Evolutionary conservation across 257 asterid genomes (phyloP).

Genomic region (Anisodus tanguticus): DNA sequence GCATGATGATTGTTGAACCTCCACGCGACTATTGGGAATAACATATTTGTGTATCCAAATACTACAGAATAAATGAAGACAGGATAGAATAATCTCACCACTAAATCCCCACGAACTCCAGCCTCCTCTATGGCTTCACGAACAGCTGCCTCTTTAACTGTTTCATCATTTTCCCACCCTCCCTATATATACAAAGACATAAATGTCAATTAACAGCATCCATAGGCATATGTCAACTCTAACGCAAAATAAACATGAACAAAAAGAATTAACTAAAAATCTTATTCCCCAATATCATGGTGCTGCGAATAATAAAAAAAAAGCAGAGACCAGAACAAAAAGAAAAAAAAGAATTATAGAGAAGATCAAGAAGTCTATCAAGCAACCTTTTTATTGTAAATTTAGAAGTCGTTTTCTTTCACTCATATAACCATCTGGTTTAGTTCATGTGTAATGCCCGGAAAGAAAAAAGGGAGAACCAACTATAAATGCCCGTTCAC

Average conservation of each 20-base stretch:
- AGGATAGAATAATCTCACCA: constrained; percentile 50
- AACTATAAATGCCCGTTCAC: too few species aligned
- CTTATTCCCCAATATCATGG: not conserved
- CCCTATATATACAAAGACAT: constrained; percentile 52
- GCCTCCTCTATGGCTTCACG: constrained; percentile 97
- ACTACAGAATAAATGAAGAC: not conserved
- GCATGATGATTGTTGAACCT: too few species aligned
- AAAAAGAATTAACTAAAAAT: not conserved
- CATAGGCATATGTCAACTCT: not conserved
- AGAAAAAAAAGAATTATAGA: not conserved
- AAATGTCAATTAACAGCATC: not conserved
- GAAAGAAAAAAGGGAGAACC: too few species aligned
- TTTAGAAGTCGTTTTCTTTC: not conserved
- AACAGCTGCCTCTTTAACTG: constrained; percentile 86
- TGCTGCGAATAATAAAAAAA: not conserved
- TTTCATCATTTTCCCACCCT: constrained; percentile 98
- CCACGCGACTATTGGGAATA: not conserved
- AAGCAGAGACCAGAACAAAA: not conserved
- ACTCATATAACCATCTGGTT: not conserved
- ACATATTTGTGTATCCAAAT: not conserved
- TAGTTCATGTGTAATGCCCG: not conserved
- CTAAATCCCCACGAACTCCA: constrained; percentile 87
- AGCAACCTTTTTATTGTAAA: not conserved
- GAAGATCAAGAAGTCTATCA: not conserved
- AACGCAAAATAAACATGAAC: not conserved